Evolutionary conservation across 306 rosid species (phyloP).

Genomic region (Cyclanthera cordifolia): DNA sequence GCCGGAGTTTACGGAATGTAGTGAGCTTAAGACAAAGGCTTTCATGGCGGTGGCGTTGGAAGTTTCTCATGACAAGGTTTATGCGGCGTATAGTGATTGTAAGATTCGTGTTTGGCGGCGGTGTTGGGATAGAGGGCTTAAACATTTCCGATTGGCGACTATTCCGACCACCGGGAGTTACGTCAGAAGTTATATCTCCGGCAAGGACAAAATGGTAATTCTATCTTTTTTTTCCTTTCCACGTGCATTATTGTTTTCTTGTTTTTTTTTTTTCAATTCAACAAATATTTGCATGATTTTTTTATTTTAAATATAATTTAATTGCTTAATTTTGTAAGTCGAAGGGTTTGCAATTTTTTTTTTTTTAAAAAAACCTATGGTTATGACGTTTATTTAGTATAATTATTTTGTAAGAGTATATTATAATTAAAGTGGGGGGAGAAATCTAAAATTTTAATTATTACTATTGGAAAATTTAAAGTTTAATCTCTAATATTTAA

Average conservation of each 20-base stretch:
- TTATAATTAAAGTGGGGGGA: too few species aligned
- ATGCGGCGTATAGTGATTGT: constrained; percentile 84
- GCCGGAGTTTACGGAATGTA: constrained; percentile 76
- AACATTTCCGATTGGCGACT: constrained; percentile 55
- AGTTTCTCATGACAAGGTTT: constrained; percentile 63
- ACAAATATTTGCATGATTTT: too few species aligned
- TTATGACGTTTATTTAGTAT: too few species aligned
- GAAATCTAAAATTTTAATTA: too few species aligned
- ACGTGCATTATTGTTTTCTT: not conserved
- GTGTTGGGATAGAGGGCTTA: constrained; percentile 54
- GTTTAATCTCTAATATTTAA: too few species aligned
- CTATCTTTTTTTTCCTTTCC: not conserved
- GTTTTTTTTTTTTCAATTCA: too few species aligned
- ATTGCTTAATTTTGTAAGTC: too few species aligned
- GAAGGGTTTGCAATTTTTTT: too few species aligned
- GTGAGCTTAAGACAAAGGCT: constrained; percentile 66
- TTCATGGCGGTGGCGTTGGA: constrained; percentile 52
- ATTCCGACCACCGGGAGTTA: constrained; percentile 59
- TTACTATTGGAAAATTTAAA: too few species aligned
- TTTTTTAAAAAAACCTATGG: too few species aligned
- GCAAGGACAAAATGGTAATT: constrained; percentile 70
- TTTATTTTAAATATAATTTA: too few species aligned
- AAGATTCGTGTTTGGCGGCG: constrained; percentile 69
- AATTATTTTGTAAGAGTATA: too few species aligned
- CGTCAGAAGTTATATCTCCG: constrained; percentile 59